These are phyloP conservation scores for Puccinellia tenuiflora DNA, from an alignment of 176 grass and related monocot species.

Conservation along the genomic window DNA sequence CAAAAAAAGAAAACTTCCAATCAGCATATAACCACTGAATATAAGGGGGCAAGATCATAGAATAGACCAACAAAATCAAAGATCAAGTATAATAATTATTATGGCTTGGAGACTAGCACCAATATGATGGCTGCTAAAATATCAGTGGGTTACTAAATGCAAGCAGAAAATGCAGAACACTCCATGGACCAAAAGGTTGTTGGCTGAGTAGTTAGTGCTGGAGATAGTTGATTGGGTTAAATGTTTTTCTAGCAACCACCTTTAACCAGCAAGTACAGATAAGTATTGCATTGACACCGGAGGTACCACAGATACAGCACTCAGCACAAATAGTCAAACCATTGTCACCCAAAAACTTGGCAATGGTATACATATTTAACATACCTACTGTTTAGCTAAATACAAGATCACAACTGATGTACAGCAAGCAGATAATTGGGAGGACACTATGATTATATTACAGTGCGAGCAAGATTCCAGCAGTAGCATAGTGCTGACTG, in stretches of 20 bases:
- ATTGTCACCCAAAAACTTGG: neutral
- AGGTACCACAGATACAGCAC: neutral
- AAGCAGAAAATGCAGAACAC: slow-evolving; percentile 18
- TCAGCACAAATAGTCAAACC: neutral
- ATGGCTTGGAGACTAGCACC: neutral
- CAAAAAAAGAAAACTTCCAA: neutral
- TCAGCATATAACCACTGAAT: neutral
- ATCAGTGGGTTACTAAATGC: slow-evolving; percentile 1
- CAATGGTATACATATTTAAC: neutral
- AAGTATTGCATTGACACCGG: neutral
- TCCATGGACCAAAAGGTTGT: slow-evolving; percentile 14
- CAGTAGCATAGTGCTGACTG: neutral
- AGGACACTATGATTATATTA: neutral
- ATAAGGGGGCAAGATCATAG: neutral
- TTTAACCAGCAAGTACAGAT: slow-evolving; percentile 1
- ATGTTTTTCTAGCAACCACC: slow-evolving; percentile 18
- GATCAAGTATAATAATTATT: neutral
- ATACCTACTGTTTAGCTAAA: neutral
- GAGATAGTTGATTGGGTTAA: slow-evolving; percentile 24
- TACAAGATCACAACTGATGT: neutral
- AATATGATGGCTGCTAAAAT: slow-evolving; percentile 3
- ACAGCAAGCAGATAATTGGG: neutral
- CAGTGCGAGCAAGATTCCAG: neutral
- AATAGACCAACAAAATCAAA: slow-evolving; percentile 2
- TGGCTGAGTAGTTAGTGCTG: slow-evolving; percentile 20